Evolutionary conservation across 768 basidiomycete species (phyloP).

Genomic region (Asterophora parasitica): DNA sequence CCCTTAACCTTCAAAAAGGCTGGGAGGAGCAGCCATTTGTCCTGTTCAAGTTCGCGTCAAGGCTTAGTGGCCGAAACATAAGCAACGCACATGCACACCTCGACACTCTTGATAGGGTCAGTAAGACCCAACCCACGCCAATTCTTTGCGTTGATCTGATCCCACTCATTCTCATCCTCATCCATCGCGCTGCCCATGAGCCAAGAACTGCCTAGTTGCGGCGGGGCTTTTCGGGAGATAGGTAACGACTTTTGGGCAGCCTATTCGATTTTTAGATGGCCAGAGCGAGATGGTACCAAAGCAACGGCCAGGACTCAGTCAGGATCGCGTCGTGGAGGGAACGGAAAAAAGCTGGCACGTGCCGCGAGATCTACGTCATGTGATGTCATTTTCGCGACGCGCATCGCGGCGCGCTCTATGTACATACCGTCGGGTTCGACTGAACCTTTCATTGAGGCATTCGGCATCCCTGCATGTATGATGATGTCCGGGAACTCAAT

Average conservation of each 20-base stretch:
- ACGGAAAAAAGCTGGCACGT: conserved; percentile 11
- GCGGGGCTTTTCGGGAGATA: no score
- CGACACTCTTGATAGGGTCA: conserved; percentile 86
- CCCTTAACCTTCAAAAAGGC: conserved; percentile 98
- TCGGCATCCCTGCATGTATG: no score
- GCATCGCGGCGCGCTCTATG: conserved; percentile 1
- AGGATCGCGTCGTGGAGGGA: not conserved
- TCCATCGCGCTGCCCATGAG: conserved; percentile 15
- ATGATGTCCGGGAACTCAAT: no score
- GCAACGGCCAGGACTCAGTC: no score
- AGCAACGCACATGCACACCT: conserved; percentile 53
- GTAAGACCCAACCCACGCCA: conserved; percentile 80
- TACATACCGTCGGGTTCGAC: no score
- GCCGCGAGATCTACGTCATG: conserved; percentile 2
- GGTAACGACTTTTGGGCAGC: no score
- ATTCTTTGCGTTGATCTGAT: conserved; percentile 45
- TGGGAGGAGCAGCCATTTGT: conserved; percentile 97
- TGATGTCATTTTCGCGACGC: conserved; percentile 1
- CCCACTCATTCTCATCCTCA: conserved; percentile 46
- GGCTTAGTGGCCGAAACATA: not conserved
- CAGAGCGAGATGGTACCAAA: no score
- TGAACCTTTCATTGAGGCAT: no score
- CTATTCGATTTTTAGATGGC: no score
- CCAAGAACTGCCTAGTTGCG: not conserved
- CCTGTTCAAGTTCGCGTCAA: conserved; percentile 42